Evolutionary conservation across 2,329 filamentous ascomycete species (phyloP).

Genomic region (Aspergillus versicolor): DNA sequence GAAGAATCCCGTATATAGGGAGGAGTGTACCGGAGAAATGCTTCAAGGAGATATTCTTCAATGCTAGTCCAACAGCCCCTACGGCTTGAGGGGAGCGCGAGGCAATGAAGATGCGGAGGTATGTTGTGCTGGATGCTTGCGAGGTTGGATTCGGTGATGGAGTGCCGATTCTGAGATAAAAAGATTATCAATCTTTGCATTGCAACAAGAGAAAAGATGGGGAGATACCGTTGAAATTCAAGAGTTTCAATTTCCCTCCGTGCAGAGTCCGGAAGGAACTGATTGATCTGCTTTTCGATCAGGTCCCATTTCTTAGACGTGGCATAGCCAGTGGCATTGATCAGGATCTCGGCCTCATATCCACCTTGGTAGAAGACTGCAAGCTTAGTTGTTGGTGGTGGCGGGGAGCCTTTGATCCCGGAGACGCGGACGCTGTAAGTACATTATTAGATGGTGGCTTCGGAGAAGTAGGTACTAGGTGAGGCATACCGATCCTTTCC

Average conservation of each 20-base stretch:
- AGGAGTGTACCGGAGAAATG: slow-evolving; percentile 38
- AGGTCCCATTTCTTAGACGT: slow-evolving; percentile 52
- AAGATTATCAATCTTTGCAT: neutral
- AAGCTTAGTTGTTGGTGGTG: slow-evolving; percentile 53
- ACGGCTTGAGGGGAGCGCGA: slow-evolving; percentile 31
- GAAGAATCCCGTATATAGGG: neutral
- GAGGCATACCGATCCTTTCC: slow-evolving; percentile 29
- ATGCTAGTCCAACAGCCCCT: slow-evolving; percentile 27
- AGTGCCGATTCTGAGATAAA: slow-evolving; percentile 30
- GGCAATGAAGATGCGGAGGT: slow-evolving; percentile 47
- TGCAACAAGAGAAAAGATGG: neutral
- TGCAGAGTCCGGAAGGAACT: slow-evolving; percentile 42
- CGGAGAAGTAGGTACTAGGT: neutral
- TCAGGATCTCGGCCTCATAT: slow-evolving; percentile 46
- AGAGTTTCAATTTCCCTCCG: slow-evolving; percentile 48
- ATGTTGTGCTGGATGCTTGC: slow-evolving; percentile 47
- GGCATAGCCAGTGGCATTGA: slow-evolving; percentile 51
- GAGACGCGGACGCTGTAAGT: slow-evolving; percentile 41
- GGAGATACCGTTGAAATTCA: slow-evolving; percentile 50
- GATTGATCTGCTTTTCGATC: slow-evolving; percentile 49
- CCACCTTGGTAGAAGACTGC: slow-evolving; percentile 53
- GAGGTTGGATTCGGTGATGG: slow-evolving; percentile 39
- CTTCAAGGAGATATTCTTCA: slow-evolving; percentile 41
- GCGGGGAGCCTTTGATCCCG: slow-evolving; percentile 44
- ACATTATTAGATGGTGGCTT: neutral